Evolutionary conservation across 139 green algal genomes (phyloP), one percentile per base, ranked within the genome.

Genomic region (Chlamydomonas sp.): DNA sequence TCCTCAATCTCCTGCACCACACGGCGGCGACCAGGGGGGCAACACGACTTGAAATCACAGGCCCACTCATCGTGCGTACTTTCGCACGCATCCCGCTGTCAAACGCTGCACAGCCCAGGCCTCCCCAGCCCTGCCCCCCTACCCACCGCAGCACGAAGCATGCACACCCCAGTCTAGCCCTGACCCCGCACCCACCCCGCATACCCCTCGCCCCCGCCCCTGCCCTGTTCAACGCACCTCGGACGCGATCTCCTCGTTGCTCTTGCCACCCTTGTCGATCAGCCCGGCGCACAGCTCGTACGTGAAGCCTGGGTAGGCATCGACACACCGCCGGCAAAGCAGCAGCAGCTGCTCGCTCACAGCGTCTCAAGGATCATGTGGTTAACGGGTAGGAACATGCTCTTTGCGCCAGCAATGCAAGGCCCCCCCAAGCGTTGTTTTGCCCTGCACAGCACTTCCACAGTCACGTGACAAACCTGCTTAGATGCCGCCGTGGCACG

Each of bases 271-370:
- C 90, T 99, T 99, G 92, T 99, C 97, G 0, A 98, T 86, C 0
- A 99, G 93, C 57, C 97, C 97, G 6, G 96, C 97, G 78, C 96
- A 99, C 63, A 99, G 92, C 95, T 99, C 96, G 84, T 96, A 96
- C 0, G 96, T 98, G 88, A 98, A 98, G 7, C 95, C 96, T 85
- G 72, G 57, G 17, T 14, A 49, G 71, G 10, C 31, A 49, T 49
- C 31, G 31, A 49, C 31, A 49, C 31, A 49, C 31, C 31, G 31
- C 31, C 31, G 31, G 31, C 31, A 49, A 49, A 49, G 31, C 31
- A 49, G 31, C 31, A 49, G 31, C 31, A 49, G 31, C 31, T 49
- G 31, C 31, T 49, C 31, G 31, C 31, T 49, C 0, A 49, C 31
- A 49, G 31, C 31, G 31, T 49, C 31, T 49, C 31, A 49, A 49